Base-by-base conservation (phyloP, 495 filamentous ascomycete genomes). In the Daldinia grandis region DNA sequence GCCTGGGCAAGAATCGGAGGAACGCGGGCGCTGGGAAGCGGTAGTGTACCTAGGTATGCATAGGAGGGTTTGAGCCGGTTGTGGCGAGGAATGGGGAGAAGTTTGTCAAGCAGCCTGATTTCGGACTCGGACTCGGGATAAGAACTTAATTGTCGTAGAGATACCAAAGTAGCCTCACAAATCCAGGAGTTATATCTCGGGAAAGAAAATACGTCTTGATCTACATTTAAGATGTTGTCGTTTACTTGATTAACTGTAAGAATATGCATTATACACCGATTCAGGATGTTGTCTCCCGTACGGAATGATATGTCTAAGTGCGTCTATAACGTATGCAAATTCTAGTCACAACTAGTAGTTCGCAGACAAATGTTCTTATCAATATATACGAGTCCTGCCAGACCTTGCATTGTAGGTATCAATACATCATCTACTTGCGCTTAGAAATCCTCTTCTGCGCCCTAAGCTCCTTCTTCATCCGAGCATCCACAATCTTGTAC, bases 381-480 rank as follows among this genome's bases (percentile, higher is more conserved):
- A 53, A 53, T 30, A 30, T 30, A 30, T 53, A 53, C 49, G 19
- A 30, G 19, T n/a, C 7, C 15, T 40, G 6, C 9, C 19, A 50
- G 9, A 51, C 31, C 49, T 9, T 27, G 15, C 14, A 53, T 30
- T 10, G 28, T 17, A 30, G 3, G 28, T 17, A 30, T 49, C 8
- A 44, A 44, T 6, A 15, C 4, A 14, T 61, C 4, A 14, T 61
- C 69, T 79, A 79, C 76, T 78, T 81, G 68, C 78, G 74, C 67
- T 81, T 81, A n/a, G 81, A 62, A 59, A 84, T 75, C 74, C 95
- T 89, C 87, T 98, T 99, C 81, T 92, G 85, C 14, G 91, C 96
- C 76, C 95, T 87, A 58, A 95, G 87, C 85, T 99, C 95, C 90
- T 99, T 99, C 89, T 97, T 98, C 88, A 99, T 88, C 69, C 95